These are phyloP conservation scores for Neurospora intermedia DNA, from an alignment of 495 filamentous ascomycete species.

Conservation along the genomic window DNA sequence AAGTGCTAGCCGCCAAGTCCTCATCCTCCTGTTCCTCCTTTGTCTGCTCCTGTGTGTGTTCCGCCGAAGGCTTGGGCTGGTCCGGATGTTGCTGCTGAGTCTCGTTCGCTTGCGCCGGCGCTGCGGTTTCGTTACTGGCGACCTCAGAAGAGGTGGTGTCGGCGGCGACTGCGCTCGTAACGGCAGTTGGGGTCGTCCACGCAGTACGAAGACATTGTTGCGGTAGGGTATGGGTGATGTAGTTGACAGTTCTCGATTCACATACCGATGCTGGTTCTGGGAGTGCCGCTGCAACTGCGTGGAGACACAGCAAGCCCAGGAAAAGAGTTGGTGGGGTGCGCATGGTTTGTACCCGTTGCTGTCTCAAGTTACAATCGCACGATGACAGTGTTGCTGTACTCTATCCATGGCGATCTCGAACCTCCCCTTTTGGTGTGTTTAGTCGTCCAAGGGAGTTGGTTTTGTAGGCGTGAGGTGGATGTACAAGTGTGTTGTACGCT, in stretches of 20 bases:
- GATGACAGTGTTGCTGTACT: background rate
- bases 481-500: background rate
- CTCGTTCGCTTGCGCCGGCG: slow-evolving; percentile 5
- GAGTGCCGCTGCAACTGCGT: slow-evolving; percentile 8
- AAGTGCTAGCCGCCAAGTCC: slow-evolving; percentile 70
- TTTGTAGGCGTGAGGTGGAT: background rate
- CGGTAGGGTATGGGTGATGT: slow-evolving; percentile 67
- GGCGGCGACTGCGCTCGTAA: slow-evolving; percentile 8
- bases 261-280: slow-evolving; percentile 29
- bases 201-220: slow-evolving; percentile 60
- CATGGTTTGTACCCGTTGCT: slow-evolving; percentile 14
- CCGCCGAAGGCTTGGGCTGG: slow-evolving; percentile 1
- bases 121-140: slow-evolving; percentile 3
- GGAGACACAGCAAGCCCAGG: slow-evolving; percentile 16
- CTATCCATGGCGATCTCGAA: slow-evolving; percentile 15
- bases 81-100: slow-evolving; percentile 5
- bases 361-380: slow-evolving; percentile 1
- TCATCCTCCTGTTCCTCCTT: slow-evolving; percentile 16
- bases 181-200: slow-evolving; percentile 21
- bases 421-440: slow-evolving; percentile 8
- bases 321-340: slow-evolving; percentile 9
- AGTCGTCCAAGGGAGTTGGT: background rate
- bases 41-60: slow-evolving; percentile 2
- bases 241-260: slow-evolving; percentile 61
- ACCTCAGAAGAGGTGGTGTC: slow-evolving; percentile 3